Base-by-base conservation (phyloP, 1,284 basidiomycete genomes). In the Ceratobasidium sp. region DNA sequence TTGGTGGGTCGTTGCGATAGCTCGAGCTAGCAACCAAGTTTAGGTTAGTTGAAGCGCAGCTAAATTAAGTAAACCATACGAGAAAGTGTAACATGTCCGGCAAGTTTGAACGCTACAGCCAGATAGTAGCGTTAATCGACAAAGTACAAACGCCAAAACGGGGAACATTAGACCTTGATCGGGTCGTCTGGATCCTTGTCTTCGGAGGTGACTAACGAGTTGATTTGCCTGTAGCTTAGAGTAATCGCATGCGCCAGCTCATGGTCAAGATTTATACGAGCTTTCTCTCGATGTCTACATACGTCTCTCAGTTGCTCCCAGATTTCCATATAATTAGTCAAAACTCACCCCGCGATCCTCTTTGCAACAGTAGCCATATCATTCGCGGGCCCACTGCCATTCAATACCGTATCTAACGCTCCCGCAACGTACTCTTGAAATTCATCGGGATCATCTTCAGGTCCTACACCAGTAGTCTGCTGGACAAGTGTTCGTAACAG, bases 61-160 rank as follows among this genome's bases (percentile, higher is more conserved):
- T 53, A 55, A 20, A n/a, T 51, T 67, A 70, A 12, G 40, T 64
- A 10, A n/a, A 67, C 81, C 89, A 80, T 84, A 94, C 93, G 73
- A 94, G 86, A 64, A 94, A 86, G 77, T 93, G 91, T 3, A 95
- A 83, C 84, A 94, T 92, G 81, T 90, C 90, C 2, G 92, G 91
- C 39, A 94, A 85, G 71, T 86, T 89, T 15, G 90, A 88, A 71
- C 86, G 83, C 92, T 76, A 67, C 49, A 53, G 2, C 39, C 6
- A 93, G 78, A 10, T 63, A 55, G 71, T 76, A 46, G 18, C 63
- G 23, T 60, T n/a, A 53, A 44, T 64, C 49, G 18, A 68, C 77
- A 77, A 3, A 78, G 63, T 60, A 56, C 58, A 33, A 79, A 78
- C 28, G 78, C 12, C 55, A 40, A 51, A 56, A 53, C 66, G 42